phyloP scores from a whole-genome alignment of 192 early-diverging fungal genomes.

The Coemansia sp. region DNA sequence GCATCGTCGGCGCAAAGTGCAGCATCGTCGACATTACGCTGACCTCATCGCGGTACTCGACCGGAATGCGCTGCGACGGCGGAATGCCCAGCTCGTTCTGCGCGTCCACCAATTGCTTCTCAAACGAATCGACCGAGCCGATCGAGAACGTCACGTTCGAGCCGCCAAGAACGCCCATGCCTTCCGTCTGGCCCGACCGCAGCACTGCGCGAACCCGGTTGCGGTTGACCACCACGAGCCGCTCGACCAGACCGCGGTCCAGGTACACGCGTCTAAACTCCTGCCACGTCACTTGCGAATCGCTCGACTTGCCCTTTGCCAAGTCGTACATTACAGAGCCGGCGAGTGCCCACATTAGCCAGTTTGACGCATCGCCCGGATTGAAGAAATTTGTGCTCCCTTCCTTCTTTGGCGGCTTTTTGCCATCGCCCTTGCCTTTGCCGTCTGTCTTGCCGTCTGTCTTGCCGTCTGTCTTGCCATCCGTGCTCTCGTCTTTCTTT shows the following conservation, averaged over 20 bases:
- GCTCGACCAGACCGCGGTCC: slow-evolving; percentile 90
- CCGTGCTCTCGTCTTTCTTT: background rate
- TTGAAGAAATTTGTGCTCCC: slow-evolving; percentile 24
- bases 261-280: slow-evolving; percentile 87
- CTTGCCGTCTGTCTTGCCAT: slow-evolving; percentile 16
- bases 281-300: slow-evolving; percentile 83
- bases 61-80: slow-evolving; percentile 84
- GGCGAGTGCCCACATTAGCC: background rate
- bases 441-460: slow-evolving; percentile 11
- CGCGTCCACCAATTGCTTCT: slow-evolving; percentile 83
- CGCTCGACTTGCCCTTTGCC: slow-evolving; percentile 11
- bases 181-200: slow-evolving; percentile 8
- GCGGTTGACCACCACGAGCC: slow-evolving; percentile 85
- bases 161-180: slow-evolving; percentile 4
- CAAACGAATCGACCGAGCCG: slow-evolving; percentile 92
- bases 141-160: slow-evolving; percentile 74
- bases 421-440: slow-evolving; percentile 5
- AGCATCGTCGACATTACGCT: slow-evolving; percentile 70
- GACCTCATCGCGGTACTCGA: slow-evolving; percentile 85
- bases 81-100: slow-evolving; percentile 92
- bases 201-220: slow-evolving; percentile 80
- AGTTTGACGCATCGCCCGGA: slow-evolving; percentile 16
- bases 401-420: slow-evolving; percentile 44
- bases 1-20: slow-evolving; percentile 89
- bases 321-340: slow-evolving; percentile 20